A percentile compares a stretch with the other conserved stretches of the same genome.
Conservation (phyloP, 2,329 filamentous ascomycete species). For the Pseudocercospora fuligena region DNA sequence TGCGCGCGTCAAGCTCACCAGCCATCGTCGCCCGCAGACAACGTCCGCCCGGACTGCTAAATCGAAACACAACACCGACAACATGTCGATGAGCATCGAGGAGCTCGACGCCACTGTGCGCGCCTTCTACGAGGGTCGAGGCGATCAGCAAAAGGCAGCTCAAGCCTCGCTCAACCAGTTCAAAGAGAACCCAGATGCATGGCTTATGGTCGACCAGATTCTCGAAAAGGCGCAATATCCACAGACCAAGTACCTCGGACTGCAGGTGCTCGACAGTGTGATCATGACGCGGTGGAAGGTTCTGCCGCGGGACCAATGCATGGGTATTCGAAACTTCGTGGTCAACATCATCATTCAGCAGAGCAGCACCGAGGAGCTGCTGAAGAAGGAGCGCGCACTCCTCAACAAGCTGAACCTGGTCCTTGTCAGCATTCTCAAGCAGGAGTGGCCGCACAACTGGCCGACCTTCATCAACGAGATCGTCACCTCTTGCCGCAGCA, state of each 20-base stretch:
- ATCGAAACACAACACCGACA: conserved; percentile 31
- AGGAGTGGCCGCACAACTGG: conserved; percentile 99
- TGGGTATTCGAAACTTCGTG: conserved; percentile 98
- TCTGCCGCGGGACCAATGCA: conserved; percentile 90
- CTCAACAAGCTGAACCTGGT: conserved; percentile 98
- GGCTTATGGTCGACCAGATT: conserved; percentile 97
- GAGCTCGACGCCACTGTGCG: conserved; percentile 97
- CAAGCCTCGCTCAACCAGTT: conserved; percentile 94
- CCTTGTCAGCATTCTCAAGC: conserved; percentile 95
- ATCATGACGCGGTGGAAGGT: conserved; percentile 99
- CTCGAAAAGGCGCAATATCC: conserved; percentile 89
- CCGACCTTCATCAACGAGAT: conserved; percentile 99
- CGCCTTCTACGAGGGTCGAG: conserved; percentile 95
- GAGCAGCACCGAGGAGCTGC: conserved; percentile 85
- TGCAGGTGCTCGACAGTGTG: conserved; percentile 97
- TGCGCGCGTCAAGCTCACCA: conserved; percentile 36
- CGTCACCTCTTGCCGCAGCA: conserved; percentile 92
- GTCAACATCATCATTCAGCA: conserved; percentile 97
- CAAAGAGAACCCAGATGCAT: conserved; percentile 98
- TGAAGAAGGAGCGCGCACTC: conserved; percentile 82
- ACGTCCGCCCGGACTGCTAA: conserved; percentile 30
- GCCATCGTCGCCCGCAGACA: conserved; percentile 28
- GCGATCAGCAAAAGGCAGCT: conserved; percentile 94
- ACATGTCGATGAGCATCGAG: conserved; percentile 75
- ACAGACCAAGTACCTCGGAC: conserved; percentile 94